phyloP scores from a whole-genome alignment of 805 yeast genomes.

The Metschnikowia aberdeeniae region DNA sequence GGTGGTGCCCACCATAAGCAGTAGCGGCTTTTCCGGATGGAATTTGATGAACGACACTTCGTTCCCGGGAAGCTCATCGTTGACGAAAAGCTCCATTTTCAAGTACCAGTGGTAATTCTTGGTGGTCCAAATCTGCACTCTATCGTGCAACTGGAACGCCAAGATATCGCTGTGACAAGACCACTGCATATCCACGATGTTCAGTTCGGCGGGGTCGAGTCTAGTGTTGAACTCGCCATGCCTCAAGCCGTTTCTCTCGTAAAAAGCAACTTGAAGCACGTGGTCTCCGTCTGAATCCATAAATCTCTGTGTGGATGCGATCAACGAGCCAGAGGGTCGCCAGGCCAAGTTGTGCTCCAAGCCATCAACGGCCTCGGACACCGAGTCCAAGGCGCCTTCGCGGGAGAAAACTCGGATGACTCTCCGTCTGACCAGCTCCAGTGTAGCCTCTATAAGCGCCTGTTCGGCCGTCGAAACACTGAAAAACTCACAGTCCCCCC shows the following conservation, averaged over 20 bases:
- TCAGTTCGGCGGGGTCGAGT: constrained; percentile 44
- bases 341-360: constrained; percentile 72
- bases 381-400: constrained; percentile 73
- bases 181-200: constrained; percentile 63
- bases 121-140: constrained; percentile 84
- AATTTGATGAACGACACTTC: constrained; percentile 53
- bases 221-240: constrained; percentile 81
- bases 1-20: constrained; percentile 61
- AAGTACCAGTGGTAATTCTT: constrained; percentile 95
- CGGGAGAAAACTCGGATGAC: constrained; percentile 79
- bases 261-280: constrained; percentile 61
- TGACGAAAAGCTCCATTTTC: constrained; percentile 64
- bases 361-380: constrained; percentile 85
- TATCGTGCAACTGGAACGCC: constrained; percentile 57
- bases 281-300: constrained; percentile 48
- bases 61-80: constrained; percentile 21
- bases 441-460: constrained; percentile 37
- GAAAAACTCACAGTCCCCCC: constrained; percentile 90
- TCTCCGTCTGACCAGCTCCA: constrained; percentile 50
- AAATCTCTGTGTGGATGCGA: constrained; percentile 76
- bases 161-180: constrained; percentile 74
- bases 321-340: constrained; percentile 87
- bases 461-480: constrained; percentile 62
- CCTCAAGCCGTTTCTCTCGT: constrained; percentile 89
- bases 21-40: constrained; percentile 86